Conservation (phyloP, 805 yeast genomes). For the Soucietia sequanensis region DNA sequence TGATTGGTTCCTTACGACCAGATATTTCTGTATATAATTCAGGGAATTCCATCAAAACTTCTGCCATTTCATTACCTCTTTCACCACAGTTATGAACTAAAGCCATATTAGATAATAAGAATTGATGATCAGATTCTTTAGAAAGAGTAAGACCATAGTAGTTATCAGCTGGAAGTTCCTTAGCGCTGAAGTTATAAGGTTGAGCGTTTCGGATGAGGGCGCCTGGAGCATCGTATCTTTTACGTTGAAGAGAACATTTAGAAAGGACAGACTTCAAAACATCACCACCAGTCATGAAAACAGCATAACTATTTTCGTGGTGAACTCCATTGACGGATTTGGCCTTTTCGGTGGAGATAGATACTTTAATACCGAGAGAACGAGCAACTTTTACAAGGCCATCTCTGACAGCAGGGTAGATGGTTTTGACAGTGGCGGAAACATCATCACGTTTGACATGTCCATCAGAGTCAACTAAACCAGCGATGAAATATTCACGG, state of each 20-base stretch:
- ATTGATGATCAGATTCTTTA: slow-evolving; percentile 40
- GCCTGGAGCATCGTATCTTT: slow-evolving; percentile 10
- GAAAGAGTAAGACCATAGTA: slow-evolving; percentile 45
- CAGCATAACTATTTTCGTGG: slow-evolving; percentile 13
- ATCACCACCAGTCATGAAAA: slow-evolving; percentile 21
- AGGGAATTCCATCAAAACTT: slow-evolving; percentile 99
- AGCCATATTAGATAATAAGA: slow-evolving; percentile 37
- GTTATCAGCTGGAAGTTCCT: slow-evolving; percentile 24
- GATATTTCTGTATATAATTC: slow-evolving; percentile 87
- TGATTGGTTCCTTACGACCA: slow-evolving; percentile 96
- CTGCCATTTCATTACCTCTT: slow-evolving; percentile 99
- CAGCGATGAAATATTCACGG: slow-evolving; percentile 46
- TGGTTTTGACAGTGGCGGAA: slow-evolving; percentile 30
- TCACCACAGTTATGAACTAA: slow-evolving; percentile 63
- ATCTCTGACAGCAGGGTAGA: slow-evolving; percentile 27
- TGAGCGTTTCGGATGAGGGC: too few species aligned
- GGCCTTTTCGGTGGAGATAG: slow-evolving; percentile 24
- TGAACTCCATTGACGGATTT: slow-evolving; percentile 4
- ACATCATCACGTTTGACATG: slow-evolving; percentile 16
- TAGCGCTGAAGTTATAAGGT: slow-evolving; percentile 27
- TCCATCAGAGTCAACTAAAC: slow-evolving; percentile 43
- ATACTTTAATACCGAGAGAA: slow-evolving; percentile 41
- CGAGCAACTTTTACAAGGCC: slow-evolving; percentile 39
- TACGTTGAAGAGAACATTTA: slow-evolving; percentile 20
- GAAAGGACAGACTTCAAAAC: slow-evolving; percentile 19